These are phyloP conservation scores for Emergomyces orientalis DNA, from an alignment of 2,329 filamentous ascomycete species.

Conservation along the genomic window DNA sequence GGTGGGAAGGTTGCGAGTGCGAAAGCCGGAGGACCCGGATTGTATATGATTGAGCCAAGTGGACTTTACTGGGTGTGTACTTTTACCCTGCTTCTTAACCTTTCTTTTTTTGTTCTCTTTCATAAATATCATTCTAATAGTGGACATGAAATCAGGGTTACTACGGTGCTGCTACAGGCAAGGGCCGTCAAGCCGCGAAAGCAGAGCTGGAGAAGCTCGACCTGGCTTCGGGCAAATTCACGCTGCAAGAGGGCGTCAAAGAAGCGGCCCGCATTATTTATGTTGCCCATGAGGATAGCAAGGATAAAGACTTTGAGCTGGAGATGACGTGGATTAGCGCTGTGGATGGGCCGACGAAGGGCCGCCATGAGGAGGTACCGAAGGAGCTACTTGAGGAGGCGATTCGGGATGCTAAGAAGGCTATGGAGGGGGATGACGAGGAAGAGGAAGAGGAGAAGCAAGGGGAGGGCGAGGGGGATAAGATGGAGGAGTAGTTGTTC, in stretches of 20 bases:
- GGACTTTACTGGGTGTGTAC: constrained; percentile 75
- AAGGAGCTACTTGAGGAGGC: constrained; percentile 86
- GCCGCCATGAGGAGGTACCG: constrained; percentile 85
- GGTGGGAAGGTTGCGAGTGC: constrained; percentile 71
- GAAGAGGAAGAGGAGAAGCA: constrained; percentile 63
- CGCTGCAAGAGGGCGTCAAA: constrained; percentile 80
- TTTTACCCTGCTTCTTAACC: not conserved
- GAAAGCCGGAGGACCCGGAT: constrained; percentile 76
- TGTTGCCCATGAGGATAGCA: constrained; percentile 95
- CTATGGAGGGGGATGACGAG: constrained; percentile 75
- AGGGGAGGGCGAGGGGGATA: constrained; percentile 52
- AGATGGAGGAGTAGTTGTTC: constrained; percentile 70
- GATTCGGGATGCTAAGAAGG: constrained; percentile 83
- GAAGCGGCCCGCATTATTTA: constrained; percentile 96
- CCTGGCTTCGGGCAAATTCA: constrained; percentile 65
- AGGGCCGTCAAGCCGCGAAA: constrained; percentile 93
- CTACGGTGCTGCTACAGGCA: constrained; percentile 94
- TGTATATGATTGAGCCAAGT: constrained; percentile 99
- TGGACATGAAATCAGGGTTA: constrained; percentile 54
- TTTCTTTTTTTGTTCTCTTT: not conserved
- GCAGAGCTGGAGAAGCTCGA: constrained; percentile 97
- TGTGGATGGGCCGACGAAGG: constrained; percentile 77
- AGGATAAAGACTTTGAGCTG: constrained; percentile 98
- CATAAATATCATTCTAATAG: constrained; percentile 21
- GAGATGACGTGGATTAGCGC: constrained; percentile 98